Evolutionary conservation across 768 basidiomycete genomes (phyloP).

Genomic region (Amanita pallidorosea): DNA sequence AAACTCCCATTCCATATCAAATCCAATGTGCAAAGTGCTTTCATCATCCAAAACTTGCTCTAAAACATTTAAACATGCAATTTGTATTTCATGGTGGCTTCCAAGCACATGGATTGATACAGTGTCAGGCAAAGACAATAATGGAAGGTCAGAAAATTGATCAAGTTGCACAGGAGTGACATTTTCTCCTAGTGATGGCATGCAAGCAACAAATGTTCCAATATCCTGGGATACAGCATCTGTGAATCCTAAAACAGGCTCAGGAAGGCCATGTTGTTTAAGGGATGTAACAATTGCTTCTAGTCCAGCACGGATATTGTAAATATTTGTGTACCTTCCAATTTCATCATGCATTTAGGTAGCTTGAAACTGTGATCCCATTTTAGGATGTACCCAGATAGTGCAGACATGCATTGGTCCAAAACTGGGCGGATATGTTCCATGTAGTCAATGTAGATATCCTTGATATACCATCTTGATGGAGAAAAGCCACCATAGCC

Average conservation of each 20-base stretch:
- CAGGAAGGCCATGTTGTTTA: conserved; percentile 7
- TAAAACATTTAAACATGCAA: conserved; percentile 4
- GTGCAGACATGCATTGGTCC: conserved; percentile 10
- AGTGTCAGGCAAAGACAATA: conserved; percentile 4
- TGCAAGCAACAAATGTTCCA: conserved; percentile 8
- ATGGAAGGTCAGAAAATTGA: conserved; percentile 7
- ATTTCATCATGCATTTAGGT: conserved; percentile 8
- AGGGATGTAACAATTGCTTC: conserved; percentile 6
- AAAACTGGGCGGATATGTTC: conserved; percentile 8
- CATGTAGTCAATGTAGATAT: conserved; percentile 11
- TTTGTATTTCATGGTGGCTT: conserved; percentile 7
- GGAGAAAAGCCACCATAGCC: conserved; percentile 9
- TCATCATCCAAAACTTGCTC: conserved; percentile 1
- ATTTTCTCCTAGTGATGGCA: conserved; percentile 9
- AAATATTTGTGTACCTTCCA: conserved; percentile 7
- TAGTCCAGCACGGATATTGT: conserved; percentile 4
- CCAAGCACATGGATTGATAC: conserved; percentile 4
- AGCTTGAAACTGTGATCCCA: conserved; percentile 11
- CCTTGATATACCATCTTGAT: conserved; percentile 8
- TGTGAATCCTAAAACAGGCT: conserved; percentile 6
- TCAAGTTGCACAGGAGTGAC: conserved; percentile 5
- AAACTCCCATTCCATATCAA: conserved; percentile 12
- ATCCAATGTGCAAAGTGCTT: conserved; percentile 8
- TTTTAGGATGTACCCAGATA: conserved; percentile 7
- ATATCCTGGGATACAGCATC: conserved; percentile 8